Percentiles rank a stretch among this genome's conserved stretches.
These are phyloP conservation scores for Erysimum cheiranthoides DNA, from an alignment of 345 rosid genomes.

Conservation along the genomic window DNA sequence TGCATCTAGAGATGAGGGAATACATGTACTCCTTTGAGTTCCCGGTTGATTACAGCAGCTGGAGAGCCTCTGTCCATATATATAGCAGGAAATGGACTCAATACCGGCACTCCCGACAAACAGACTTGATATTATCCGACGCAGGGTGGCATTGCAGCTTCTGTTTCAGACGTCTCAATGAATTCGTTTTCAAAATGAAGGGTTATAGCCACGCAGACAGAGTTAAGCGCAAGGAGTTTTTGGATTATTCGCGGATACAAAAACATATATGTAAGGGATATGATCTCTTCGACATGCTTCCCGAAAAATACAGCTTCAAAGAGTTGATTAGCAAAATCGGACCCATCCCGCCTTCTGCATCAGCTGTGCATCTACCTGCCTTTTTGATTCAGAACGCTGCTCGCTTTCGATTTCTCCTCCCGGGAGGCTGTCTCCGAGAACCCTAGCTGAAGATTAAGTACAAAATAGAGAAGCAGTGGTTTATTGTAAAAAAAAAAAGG, in stretches of 20 bases:
- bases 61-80: slow-evolving; percentile 74
- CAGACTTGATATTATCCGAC: slow-evolving; percentile 68
- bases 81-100: slow-evolving; percentile 51
- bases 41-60: slow-evolving; percentile 87
- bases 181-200: slow-evolving; percentile 87
- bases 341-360: slow-evolving; percentile 68
- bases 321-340: slow-evolving; percentile 91
- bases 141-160: slow-evolving; percentile 99
- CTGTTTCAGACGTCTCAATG: slow-evolving; percentile 67
- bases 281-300: slow-evolving; percentile 88
- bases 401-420: slow-evolving; percentile 81
- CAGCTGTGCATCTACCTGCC: slow-evolving; percentile 93
- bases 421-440: slow-evolving; percentile 75
- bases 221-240: slow-evolving; percentile 57
- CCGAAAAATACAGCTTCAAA: slow-evolving; percentile 77
- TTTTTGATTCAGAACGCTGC: slow-evolving; percentile 82
- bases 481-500: neutral
- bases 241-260: slow-evolving; percentile 67
- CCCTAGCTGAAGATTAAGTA: slow-evolving; percentile 8
- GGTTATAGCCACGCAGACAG: slow-evolving; percentile 96
- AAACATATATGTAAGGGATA: slow-evolving; percentile 69
- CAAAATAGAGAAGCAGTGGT: neutral
- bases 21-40: slow-evolving; percentile 93
- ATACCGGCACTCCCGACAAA: slow-evolving; percentile 83
- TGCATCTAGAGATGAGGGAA: slow-evolving; percentile 79